Percentiles rank a stretch among this genome's conserved stretches.
Evolutionary conservation across 2,329 filamentous ascomycete genomes (phyloP).

Genomic region (Sporothrix pallida): DNA sequence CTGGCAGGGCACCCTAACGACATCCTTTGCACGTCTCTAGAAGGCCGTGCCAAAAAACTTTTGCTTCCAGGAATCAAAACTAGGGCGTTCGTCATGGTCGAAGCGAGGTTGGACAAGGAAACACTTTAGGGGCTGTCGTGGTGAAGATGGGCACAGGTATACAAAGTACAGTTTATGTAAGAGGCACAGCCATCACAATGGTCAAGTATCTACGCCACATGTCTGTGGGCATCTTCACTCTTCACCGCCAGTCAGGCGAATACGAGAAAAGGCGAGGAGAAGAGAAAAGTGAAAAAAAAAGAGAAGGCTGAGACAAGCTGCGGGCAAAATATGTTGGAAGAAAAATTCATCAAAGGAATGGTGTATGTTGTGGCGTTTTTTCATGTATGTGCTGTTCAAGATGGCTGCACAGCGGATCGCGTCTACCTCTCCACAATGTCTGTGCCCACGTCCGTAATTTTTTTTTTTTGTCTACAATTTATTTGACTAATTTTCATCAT

Average conservation of each 20-base stretch:
- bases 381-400: background rate
- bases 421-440: background rate
- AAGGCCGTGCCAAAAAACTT: too few species aligned
- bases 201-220: background rate
- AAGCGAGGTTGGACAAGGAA: too few species aligned
- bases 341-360: background rate
- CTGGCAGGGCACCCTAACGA: too few species aligned
- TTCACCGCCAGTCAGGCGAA: conserved; percentile 13
- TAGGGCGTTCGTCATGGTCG: too few species aligned
- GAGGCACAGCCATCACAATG: background rate
- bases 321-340: too few species aligned
- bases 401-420: background rate
- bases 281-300: background rate
- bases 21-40: too few species aligned
- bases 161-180: background rate
- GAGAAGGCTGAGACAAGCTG: conserved; percentile 5
- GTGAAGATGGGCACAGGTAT: too few species aligned
- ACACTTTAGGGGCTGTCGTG: too few species aligned
- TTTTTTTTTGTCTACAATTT: background rate
- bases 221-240: background rate
- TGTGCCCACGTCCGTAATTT: background rate
- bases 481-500: too few species aligned
- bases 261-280: background rate
- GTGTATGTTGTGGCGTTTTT: background rate
- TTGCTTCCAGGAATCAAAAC: too few species aligned